Percentiles rank a stretch among this genome's conserved stretches.
These are phyloP conservation scores for Lojkania enalia DNA, from an alignment of 2,329 filamentous ascomycete species.

Conservation along the genomic window DNA sequence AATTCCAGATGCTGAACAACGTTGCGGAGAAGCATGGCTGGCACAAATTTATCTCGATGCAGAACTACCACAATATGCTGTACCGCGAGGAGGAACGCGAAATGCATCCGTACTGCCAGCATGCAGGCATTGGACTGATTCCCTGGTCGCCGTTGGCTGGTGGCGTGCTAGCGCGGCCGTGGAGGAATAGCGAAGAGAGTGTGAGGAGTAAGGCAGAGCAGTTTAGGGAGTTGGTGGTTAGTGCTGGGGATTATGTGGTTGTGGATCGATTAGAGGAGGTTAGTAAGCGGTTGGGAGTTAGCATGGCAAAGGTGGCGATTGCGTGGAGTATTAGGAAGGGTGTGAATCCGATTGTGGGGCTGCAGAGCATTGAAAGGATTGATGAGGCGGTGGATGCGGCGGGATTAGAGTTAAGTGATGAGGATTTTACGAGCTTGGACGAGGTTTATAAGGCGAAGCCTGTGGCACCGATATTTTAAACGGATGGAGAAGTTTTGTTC, in stretches of 20 bases:
- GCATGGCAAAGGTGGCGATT: conserved; percentile 31
- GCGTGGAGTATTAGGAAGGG: conserved; percentile 33
- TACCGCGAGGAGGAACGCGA: conserved; percentile 53
- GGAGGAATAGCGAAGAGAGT: conserved; percentile 38
- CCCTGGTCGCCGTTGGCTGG: conserved; percentile 35
- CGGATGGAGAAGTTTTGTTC: too few relatives aligned
- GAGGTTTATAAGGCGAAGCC: conserved; percentile 29
- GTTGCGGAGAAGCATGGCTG: conserved; percentile 48
- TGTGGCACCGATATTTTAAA: conserved; percentile 18
- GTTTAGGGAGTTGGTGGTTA: conserved; percentile 24
- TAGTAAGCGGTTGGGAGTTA: conserved; percentile 39
- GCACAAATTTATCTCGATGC: conserved; percentile 53
- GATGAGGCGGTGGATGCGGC: conserved; percentile 29
- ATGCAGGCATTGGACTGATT: conserved; percentile 31
- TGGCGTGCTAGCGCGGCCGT: conserved; percentile 48
- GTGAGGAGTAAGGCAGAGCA: conserved; percentile 40
- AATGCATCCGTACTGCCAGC: conserved; percentile 28
- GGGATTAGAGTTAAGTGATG: conserved; percentile 23
- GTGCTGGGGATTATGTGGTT: conserved; percentile 41
- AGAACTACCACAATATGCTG: conserved; percentile 51
- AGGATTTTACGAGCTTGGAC: conserved; percentile 31
- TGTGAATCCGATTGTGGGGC: conserved; percentile 30
- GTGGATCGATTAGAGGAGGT: conserved; percentile 47
- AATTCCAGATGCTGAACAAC: conserved; percentile 51
- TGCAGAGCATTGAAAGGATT: conserved; percentile 30